These are phyloP conservation scores for Lepidium didymum DNA, from an alignment of 345 rosid genomes.

Conservation along the genomic window DNA sequence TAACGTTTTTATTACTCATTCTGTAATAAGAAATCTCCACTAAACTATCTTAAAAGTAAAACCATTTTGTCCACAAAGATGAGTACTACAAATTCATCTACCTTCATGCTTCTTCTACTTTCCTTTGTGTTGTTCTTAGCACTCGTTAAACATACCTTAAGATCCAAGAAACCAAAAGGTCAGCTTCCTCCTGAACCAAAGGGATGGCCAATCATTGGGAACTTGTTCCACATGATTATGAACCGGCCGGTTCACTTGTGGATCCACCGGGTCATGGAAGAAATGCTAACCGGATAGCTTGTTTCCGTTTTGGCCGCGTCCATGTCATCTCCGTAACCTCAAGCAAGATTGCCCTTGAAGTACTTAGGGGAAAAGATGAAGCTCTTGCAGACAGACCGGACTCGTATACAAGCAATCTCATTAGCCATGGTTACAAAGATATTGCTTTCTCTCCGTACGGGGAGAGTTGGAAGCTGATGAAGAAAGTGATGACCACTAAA, in stretches of 20 bases:
- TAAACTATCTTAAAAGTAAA: background rate
- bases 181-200: conserved; percentile 8
- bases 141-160: background rate
- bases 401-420: background rate
- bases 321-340: conserved; percentile 11
- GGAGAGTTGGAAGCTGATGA: conserved; percentile 18
- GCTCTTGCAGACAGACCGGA: conserved; percentile 13
- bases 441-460: background rate
- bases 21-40: background rate
- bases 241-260: background rate
- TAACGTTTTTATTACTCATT: background rate
- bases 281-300: conserved; percentile 11
- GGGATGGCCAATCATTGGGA: conserved; percentile 14
- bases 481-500: conserved; percentile 14
- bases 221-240: background rate
- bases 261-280: conserved; percentile 17
- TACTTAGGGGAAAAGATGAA: conserved; percentile 21
- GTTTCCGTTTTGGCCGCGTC: background rate
- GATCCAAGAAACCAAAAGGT: conserved; percentile 2
- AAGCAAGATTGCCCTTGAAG: conserved; percentile 21
- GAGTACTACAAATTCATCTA: background rate
- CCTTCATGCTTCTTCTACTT: background rate
- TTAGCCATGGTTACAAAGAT: conserved; percentile 20
- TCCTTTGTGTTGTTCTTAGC: background rate
- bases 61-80: background rate